Evolutionary conservation across 179 eudicot species (phyloP).

Genomic region (Carnegiea gigantea): DNA sequence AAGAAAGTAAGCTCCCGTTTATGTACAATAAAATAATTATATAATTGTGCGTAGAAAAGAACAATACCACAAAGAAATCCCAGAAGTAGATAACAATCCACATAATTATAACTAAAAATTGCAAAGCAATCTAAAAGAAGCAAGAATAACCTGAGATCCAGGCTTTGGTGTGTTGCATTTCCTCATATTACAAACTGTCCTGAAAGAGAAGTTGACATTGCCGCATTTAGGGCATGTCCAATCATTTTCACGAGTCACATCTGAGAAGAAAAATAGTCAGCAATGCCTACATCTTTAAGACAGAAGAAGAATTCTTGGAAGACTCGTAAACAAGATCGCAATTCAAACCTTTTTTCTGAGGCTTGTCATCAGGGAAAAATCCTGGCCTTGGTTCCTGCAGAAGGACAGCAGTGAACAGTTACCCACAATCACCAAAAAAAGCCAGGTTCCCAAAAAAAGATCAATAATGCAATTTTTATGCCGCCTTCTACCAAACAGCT

Average conservation of each 20-base stretch:
- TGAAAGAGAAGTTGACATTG: slow-evolving; percentile 89
- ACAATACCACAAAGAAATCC: not conserved
- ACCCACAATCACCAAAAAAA: not conserved
- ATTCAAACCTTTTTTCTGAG: slow-evolving; percentile 55
- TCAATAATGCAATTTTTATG: not conserved
- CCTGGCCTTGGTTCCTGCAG: slow-evolving; percentile 85
- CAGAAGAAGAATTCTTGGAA: not conserved
- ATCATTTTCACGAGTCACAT: slow-evolving; percentile 81
- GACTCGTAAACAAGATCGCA: no score
- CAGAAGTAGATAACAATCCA: not conserved
- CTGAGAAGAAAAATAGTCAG: slow-evolving; percentile 31
- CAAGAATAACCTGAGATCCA: slow-evolving; percentile 68
- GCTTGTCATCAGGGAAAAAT: slow-evolving; percentile 63
- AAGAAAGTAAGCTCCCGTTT: slow-evolving; percentile 4
- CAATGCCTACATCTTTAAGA: not conserved
- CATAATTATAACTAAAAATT: not conserved
- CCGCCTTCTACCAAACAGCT: not conserved
- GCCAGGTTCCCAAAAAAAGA: not conserved
- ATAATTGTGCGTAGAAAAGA: not conserved
- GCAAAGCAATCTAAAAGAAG: not conserved
- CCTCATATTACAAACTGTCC: slow-evolving; percentile 97
- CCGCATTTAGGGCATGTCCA: slow-evolving; percentile 98
- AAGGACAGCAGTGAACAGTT: not conserved
- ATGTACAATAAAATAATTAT: not conserved
- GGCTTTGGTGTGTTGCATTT: slow-evolving; percentile 97